Percentiles rank a stretch among this genome's conserved stretches.
Evolutionary conservation across 2,329 filamentous ascomycete genomes (phyloP).

Genomic region (Pyrenophora seminiperda): DNA sequence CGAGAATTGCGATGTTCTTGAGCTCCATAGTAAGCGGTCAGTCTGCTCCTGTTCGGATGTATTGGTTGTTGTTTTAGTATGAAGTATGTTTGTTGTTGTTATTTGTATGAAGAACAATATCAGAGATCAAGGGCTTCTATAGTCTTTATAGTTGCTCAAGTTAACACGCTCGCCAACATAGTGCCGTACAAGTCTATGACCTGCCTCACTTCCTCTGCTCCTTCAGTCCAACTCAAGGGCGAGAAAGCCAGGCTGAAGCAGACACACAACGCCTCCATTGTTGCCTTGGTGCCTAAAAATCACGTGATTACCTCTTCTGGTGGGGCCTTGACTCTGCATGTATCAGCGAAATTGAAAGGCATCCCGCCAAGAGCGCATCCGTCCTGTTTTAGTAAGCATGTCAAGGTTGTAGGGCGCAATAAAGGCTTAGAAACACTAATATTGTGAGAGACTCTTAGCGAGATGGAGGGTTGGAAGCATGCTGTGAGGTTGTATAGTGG

Average conservation of each 20-base stretch:
- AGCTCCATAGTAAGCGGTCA: slow-evolving; percentile 32
- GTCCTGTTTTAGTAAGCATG: no score
- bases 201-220: background rate
- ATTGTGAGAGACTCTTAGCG: no score
- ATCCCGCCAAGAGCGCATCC: background rate
- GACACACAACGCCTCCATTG: background rate
- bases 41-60: background rate
- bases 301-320: background rate
- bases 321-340: background rate
- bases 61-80: background rate
- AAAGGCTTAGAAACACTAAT: no score
- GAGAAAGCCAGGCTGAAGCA: background rate
- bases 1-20: slow-evolving; percentile 45
- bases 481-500: no score
- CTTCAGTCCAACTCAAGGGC: background rate
- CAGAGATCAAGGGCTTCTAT: background rate
- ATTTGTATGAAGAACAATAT: background rate
- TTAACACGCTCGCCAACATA: background rate
- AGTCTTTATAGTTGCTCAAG: background rate
- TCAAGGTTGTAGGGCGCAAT: no score
- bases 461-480: no score
- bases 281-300: slow-evolving; percentile 12
- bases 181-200: no score
- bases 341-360: background rate
- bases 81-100: background rate